These are phyloP conservation scores for Aureobasidium sp. DNA, from an alignment of 2,329 filamentous ascomycete genomes.

Conservation along the genomic window DNA sequence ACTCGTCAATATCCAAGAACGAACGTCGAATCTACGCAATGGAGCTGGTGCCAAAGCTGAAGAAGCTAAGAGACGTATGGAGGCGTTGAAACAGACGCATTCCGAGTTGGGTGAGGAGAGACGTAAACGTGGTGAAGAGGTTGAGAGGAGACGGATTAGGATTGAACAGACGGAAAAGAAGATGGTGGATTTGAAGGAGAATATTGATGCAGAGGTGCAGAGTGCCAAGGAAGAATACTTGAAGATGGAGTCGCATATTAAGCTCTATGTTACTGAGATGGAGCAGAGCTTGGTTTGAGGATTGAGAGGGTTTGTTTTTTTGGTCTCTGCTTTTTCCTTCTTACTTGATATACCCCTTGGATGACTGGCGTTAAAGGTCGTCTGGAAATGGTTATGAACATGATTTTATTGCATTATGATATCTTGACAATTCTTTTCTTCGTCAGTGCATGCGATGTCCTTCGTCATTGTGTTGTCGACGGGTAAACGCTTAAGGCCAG, in stretches of 20 bases:
- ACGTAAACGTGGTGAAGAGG: constrained; percentile 87
- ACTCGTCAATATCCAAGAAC: constrained; percentile 84
- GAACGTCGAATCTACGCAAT: constrained; percentile 84
- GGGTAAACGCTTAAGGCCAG: constrained; percentile 59
- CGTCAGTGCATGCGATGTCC: neutral
- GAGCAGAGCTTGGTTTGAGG: constrained; percentile 75
- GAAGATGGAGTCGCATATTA: constrained; percentile 98
- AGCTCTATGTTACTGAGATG: constrained; percentile 99
- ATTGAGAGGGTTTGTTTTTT: neutral
- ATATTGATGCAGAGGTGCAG: constrained; percentile 95
- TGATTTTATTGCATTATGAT: constrained; percentile 4
- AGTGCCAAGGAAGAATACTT: constrained; percentile 93
- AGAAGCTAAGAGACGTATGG: constrained; percentile 88
- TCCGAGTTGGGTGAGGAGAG: constrained; percentile 85
- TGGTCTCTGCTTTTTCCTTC: neutral
- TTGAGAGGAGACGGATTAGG: constrained; percentile 90
- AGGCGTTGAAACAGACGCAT: constrained; percentile 85
- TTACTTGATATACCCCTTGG: constrained; percentile 15
- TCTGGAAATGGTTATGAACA: neutral
- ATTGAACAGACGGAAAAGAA: constrained; percentile 99
- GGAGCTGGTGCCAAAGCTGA: constrained; percentile 85
- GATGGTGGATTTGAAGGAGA: constrained; percentile 99
- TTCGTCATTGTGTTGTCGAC: neutral
- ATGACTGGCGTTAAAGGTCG: neutral
- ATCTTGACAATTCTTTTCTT: constrained; percentile 6